Evolutionary conservation across 2,329 filamentous ascomycete species (phyloP), one percentile per base, ranked within the genome.

Genomic region (Setomelanomma holmii): DNA sequence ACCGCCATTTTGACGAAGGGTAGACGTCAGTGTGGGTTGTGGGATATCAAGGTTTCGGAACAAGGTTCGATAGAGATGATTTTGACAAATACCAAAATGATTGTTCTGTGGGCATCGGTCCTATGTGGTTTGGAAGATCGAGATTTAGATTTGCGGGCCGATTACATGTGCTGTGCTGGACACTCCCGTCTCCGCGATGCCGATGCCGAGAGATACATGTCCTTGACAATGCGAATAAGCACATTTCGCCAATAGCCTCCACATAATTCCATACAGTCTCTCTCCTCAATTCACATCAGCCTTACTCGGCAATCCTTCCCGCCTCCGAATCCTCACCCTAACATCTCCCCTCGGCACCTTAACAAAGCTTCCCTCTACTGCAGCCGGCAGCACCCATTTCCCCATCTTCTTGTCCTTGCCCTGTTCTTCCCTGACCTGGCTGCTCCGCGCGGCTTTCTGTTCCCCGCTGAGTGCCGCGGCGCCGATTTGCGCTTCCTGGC

Each of bases 261-360:
- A n/a, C n/a, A n/a, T n/a, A n/a, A n/a, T n/a, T n/a, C 39, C 39
- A 48, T 35, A 6, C 24, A 12, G 16, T 42, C 21, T 6, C 16
- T n/a, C 19, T 27, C 24, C 34, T 27, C 40, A 12, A 30, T 12
- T 8, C 10, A 33, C 23, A 8, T n/a, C n/a, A n/a, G 27, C 20
- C 20, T n/a, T 24, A 10, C 23, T 39, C 33, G 59, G 59, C 34
- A 62, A 44, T 20, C 57, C 63, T 52, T 74, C 66, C 45, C 69
- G 60, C 51, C 77, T 72, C 45, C 74, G 80, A 45, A 88, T 75
- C 67, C 79, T 80, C 3, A 86, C 85, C 45, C 80, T 78, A 6
- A 84, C 72, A 60, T 86, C 81, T 12, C 75, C 75, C 39, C 69
- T 76, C 8, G 84, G 84, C 50, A 78, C 73, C 60, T 79, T 81